A percentile compares a stretch with the other conserved stretches of the same genome.
Evolutionary conservation across 345 rosid genomes (phyloP).

Genomic region (Carallia pectinifolia): DNA sequence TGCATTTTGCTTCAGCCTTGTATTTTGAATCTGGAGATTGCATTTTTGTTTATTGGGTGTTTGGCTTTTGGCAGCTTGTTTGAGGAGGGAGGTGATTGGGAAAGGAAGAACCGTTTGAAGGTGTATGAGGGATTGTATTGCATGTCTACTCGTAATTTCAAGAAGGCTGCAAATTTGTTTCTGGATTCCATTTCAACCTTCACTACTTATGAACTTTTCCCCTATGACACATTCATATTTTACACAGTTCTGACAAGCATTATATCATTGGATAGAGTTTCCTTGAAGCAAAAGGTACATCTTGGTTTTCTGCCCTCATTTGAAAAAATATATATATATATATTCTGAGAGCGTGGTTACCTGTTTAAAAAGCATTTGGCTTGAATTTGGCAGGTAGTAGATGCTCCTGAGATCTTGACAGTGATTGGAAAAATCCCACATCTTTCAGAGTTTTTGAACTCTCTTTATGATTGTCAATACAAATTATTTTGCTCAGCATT

Average conservation of each 20-base stretch:
- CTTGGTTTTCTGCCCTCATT: background rate
- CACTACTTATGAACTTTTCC: slow-evolving; percentile 94
- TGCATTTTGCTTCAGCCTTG: background rate
- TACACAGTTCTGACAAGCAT: slow-evolving; percentile 96
- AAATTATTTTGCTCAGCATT: slow-evolving; percentile 87
- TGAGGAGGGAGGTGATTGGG: slow-evolving; percentile 99
- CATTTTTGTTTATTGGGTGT: background rate
- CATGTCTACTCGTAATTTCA: slow-evolving; percentile 88
- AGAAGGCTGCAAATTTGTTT: slow-evolving; percentile 86
- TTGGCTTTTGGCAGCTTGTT: slow-evolving; percentile 59
- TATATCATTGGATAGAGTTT: slow-evolving; percentile 93
- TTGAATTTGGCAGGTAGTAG: slow-evolving; percentile 69
- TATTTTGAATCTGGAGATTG: slow-evolving; percentile 1
- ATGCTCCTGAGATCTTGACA: slow-evolving; percentile 98
- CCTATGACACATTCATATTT: slow-evolving; percentile 91
- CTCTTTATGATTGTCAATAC: slow-evolving; percentile 91
- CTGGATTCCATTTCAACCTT: slow-evolving; percentile 97
- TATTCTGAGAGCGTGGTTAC: background rate
- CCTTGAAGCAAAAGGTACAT: slow-evolving; percentile 90
- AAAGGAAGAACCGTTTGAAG: slow-evolving; percentile 94
- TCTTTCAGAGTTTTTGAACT: slow-evolving; percentile 90
- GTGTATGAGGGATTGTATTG: slow-evolving; percentile 93
- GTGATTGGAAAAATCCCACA: slow-evolving; percentile 90
- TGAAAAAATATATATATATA: too few species aligned
- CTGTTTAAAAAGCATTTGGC: background rate